These are phyloP conservation scores for Deuterostichococcus epilithicus DNA, from an alignment of 139 green algal genomes.

Conservation along the genomic window DNA sequence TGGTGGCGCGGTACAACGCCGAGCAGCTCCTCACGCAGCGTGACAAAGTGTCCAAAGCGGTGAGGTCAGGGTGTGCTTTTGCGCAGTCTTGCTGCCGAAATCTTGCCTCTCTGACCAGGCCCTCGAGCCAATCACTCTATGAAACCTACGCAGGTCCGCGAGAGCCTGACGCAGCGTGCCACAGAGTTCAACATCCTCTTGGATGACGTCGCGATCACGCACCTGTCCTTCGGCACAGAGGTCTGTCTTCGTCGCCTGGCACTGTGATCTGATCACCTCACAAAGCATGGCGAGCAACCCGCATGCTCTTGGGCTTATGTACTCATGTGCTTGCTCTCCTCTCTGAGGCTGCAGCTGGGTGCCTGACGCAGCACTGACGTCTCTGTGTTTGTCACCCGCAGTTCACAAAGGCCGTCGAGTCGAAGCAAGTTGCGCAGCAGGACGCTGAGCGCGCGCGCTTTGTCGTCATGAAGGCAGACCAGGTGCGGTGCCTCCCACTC, in stretches of 20 bases:
- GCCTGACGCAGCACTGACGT: neutral
- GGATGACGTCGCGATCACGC: conserved; percentile 98
- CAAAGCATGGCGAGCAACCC: no score
- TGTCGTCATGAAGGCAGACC: conserved; percentile 89
- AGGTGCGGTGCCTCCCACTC: no score
- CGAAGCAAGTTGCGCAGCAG: conserved; percentile 98
- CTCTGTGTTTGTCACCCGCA: conserved; percentile 21
- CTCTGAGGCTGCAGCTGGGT: neutral
- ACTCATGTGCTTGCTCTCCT: no score
- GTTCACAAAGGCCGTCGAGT: conserved; percentile 95
- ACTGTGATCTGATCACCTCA: neutral
- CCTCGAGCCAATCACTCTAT: no score
- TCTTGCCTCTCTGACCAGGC: no score
- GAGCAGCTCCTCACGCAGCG: conserved; percentile 98
- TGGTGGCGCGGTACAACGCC: conserved; percentile 98
- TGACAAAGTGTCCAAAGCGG: conserved; percentile 80
- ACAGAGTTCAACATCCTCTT: conserved; percentile 96
- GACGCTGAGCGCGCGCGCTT: conserved; percentile 96
- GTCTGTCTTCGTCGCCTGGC: conserved; percentile 22
- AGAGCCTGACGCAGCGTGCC: conserved; percentile 72
- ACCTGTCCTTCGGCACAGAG: conserved; percentile 94
- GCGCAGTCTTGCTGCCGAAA: neutral
- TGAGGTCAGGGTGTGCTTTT: conserved; percentile 22
- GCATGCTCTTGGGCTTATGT: no score
- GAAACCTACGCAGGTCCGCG: conserved; percentile 52